Evolutionary conservation across 176 grass and related monocot species (phyloP).

Genomic region (Musa itinerans): DNA sequence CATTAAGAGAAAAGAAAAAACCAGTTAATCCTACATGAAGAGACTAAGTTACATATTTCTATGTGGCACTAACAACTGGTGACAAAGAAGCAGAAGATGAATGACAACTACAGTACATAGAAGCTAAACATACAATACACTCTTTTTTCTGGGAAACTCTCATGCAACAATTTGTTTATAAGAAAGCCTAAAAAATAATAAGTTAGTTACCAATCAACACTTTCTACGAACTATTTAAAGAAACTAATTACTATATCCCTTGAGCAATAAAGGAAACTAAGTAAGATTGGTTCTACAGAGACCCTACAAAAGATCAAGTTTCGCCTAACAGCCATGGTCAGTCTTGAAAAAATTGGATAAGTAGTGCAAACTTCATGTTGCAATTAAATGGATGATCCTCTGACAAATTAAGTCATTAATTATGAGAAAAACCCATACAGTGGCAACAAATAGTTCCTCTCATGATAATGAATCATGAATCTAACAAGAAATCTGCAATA

Average conservation of each 20-base stretch:
- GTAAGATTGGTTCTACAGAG: background rate
- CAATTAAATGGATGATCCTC: background rate
- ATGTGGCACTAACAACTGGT: background rate
- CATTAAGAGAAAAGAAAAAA: conserved; percentile 15
- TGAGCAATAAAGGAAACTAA: background rate
- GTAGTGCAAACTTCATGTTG: background rate
- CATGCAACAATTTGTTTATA: background rate
- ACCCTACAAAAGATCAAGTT: background rate
- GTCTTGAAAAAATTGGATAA: background rate
- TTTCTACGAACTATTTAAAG: background rate
- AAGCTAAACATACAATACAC: background rate
- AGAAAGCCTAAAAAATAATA: background rate
- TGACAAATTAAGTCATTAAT: background rate
- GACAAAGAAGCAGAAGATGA: background rate
- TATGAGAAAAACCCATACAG: background rate
- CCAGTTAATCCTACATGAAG: background rate
- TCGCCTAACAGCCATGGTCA: background rate
- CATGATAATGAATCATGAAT: no score
- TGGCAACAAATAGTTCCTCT: background rate
- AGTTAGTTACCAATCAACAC: background rate
- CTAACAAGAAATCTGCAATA: no score
- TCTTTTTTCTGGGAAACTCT: background rate
- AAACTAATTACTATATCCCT: background rate
- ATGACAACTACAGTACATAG: background rate
- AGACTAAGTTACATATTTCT: background rate